Conservation (phyloP, 148 eudicot genomes). For the Chenopodium formosanum region DNA sequence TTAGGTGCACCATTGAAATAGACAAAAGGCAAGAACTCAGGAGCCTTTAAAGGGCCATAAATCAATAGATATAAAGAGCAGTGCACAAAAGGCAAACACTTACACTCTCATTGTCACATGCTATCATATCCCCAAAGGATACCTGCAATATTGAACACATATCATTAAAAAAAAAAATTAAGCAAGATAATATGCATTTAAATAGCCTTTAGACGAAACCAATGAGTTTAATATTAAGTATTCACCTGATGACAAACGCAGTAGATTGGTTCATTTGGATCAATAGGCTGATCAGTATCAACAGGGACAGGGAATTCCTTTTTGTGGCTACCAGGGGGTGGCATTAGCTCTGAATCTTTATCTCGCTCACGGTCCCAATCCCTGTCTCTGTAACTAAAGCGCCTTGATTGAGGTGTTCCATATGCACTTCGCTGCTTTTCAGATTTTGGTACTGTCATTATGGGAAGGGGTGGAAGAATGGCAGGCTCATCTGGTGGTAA, state of each 20-base stretch:
- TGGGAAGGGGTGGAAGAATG: constrained; percentile 80
- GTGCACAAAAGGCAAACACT: constrained; percentile 25
- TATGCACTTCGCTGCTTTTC: constrained; percentile 64
- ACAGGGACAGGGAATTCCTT: constrained; percentile 74
- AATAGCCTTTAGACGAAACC: background rate
- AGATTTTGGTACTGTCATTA: constrained; percentile 54
- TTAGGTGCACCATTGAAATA: background rate
- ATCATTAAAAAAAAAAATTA: constrained; percentile 1
- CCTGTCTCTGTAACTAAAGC: constrained; percentile 72
- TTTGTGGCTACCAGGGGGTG: constrained; percentile 92
- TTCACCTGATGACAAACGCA: constrained; percentile 94
- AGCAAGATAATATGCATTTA: background rate
- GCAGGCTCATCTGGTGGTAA: constrained; percentile 83
- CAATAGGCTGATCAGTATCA: constrained; percentile 87
- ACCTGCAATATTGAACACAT: constrained; percentile 50
- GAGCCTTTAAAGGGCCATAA: background rate
- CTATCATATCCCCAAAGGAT: constrained; percentile 98
- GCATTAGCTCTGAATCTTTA: constrained; percentile 97
- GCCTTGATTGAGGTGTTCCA: constrained; percentile 70
- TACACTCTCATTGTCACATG: constrained; percentile 97
- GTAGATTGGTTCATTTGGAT: constrained; percentile 96
- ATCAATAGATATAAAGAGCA: background rate
- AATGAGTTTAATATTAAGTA: background rate
- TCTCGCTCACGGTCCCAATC: constrained; percentile 92
- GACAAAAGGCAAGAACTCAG: background rate